Evolutionary conservation across 1,284 basidiomycete genomes (phyloP), one percentile per base, ranked within the genome.

Genomic region (Naganishia sp.): DNA sequence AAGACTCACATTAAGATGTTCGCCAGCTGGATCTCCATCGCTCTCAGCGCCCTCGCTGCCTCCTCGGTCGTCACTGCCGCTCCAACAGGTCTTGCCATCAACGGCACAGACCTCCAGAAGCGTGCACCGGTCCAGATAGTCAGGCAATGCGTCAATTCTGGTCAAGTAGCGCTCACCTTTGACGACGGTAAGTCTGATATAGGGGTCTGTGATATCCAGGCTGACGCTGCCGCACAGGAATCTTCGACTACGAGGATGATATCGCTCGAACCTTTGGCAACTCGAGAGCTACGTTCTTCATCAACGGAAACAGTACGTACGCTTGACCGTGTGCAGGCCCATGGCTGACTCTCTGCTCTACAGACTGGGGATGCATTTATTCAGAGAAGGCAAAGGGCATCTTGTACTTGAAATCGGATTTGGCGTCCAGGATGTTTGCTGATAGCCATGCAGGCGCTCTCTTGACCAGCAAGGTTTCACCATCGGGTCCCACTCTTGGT

Each of bases 401-500:
- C 1, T 25, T 52, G 46, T 49, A 3, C 46, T 6, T 23, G 18
- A n/a, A 9, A 6, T 49, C n/a, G 45, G 6, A n/a, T n/a, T 23
- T 23, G n/a, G 0, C 21, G 18, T 10, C 9, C 1, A 11, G 11
- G 2, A 5, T 15, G 31, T 15, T 25, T 3, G 10, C 46, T 60
- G 25, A 43, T 46, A 21, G 33, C 25, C 36, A 31, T 36, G 6
- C 46, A 65, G 39, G 39, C 45, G 67, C 23, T 28, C 44, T 18
- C 78, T 77, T 4, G 80, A 79, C 66, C 67, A 72, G 63, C 72
- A 74, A 10, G 82, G 82, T 2, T 84, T 86, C 73, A 83, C 84
- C 56, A 72, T 86, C 46, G 85, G 79, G 5, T 84, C 83, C 28
- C 85, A 86, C 71, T 84, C 84, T 36, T 86, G 85, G 85, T 6